phyloP scores from a whole-genome alignment of 176 grass and related monocot species.

The Bromus sterilis region DNA sequence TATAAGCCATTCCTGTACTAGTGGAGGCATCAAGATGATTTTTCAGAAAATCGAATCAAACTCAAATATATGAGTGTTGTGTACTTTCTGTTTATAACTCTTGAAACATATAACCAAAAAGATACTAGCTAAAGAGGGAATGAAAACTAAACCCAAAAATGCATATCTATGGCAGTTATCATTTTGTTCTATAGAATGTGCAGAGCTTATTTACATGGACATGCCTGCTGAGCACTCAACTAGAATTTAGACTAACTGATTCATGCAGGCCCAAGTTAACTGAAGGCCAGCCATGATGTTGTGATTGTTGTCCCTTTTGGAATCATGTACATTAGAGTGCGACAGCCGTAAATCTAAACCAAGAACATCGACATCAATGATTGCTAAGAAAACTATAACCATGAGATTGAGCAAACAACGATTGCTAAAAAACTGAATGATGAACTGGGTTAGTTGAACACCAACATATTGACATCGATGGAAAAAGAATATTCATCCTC shows the following conservation, averaged over 20 bases:
- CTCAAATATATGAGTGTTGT: neutral
- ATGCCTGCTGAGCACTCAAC: neutral
- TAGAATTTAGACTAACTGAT: neutral
- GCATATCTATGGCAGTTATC: neutral
- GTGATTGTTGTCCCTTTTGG: conserved; percentile 35
- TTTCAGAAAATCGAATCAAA: neutral
- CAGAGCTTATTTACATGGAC: neutral
- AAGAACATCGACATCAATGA: conserved; percentile 41
- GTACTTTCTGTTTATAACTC: neutral
- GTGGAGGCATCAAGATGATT: neutral
- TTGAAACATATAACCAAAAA: neutral
- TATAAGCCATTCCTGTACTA: no score
- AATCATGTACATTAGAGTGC: conserved; percentile 48
- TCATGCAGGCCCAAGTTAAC: conserved; percentile 13
- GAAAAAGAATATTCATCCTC: no score
- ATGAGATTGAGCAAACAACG: conserved; percentile 14
- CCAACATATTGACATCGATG: no score
- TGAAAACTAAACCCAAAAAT: neutral
- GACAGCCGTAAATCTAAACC: conserved; percentile 95
- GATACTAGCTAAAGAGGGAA: neutral
- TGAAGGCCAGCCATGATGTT: conserved; percentile 28
- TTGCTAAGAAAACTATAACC: conserved; percentile 8
- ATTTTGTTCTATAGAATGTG: neutral
- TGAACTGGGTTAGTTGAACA: no score
- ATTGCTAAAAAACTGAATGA: no score